A percentile compares a stretch with the other conserved stretches of the same genome.
phyloP scores from a whole-genome alignment of 257 asterid genomes.

The Solanum stenotomum region DNA sequence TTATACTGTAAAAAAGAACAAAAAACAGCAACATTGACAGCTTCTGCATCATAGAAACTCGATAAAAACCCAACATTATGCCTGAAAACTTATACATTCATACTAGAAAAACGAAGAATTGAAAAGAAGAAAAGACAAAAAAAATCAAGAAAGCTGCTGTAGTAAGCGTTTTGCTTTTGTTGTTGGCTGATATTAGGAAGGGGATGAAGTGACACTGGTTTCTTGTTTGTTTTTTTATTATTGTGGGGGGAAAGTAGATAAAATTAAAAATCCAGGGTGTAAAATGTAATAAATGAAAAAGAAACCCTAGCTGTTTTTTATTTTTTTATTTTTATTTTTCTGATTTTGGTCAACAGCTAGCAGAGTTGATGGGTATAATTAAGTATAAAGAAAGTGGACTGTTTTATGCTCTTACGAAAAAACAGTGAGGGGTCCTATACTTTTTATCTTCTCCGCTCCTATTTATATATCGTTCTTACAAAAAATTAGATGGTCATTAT shows the following conservation, averaged over 20 bases:
- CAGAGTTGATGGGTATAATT: neutral
- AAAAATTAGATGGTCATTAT: no score
- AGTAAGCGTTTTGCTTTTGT: neutral
- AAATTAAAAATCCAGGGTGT: conserved; percentile 22
- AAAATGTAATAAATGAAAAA: neutral
- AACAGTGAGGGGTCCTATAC: neutral
- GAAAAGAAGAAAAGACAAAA: neutral
- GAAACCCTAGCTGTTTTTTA: conserved; percentile 16
- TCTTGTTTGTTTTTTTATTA: neutral
- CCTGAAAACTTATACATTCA: neutral
- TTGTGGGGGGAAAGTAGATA: neutral
- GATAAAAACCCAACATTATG: conserved; percentile 4
- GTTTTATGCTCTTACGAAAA: neutral
- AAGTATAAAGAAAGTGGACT: conserved; percentile 5
- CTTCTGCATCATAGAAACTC: neutral
- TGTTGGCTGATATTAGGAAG: neutral
- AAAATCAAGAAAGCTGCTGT: neutral
- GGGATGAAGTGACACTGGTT: neutral
- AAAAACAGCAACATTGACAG: conserved; percentile 12
- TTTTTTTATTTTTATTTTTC: neutral
- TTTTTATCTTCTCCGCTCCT: no score
- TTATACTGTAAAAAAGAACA: conserved; percentile 9
- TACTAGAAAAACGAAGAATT: neutral
- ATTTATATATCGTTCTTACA: neutral
- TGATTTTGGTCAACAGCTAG: conserved; percentile 20